phyloP scores from a whole-genome alignment of 495 filamentous ascomycete species.

The Penicillium ochrochloron region DNA sequence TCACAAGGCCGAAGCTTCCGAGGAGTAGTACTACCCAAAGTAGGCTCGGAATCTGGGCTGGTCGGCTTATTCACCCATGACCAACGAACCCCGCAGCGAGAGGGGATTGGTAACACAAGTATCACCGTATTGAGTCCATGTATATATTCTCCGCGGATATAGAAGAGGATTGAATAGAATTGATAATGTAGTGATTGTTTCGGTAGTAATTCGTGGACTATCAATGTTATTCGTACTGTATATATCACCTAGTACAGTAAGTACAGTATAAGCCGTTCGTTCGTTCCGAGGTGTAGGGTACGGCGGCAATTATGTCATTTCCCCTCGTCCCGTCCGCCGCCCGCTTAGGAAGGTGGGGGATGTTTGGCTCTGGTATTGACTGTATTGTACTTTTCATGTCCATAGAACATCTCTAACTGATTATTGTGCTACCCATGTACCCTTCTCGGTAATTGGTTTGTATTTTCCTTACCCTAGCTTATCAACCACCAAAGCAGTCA shows the following conservation, averaged over 20 bases:
- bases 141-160: not conserved
- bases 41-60: slow-evolving; percentile 25
- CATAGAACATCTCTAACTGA: not conserved
- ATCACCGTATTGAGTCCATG: slow-evolving; percentile 2
- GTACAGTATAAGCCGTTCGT: too few species aligned
- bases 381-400: slow-evolving; percentile 8
- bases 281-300: not conserved
- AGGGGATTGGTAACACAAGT: not conserved
- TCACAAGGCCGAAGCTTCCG: slow-evolving; percentile 15
- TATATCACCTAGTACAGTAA: too few species aligned
- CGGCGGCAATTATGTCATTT: slow-evolving; percentile 34
- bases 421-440: not conserved
- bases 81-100: slow-evolving; percentile 28
- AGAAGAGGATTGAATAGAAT: not conserved
- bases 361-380: slow-evolving; percentile 16
- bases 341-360: slow-evolving; percentile 42
- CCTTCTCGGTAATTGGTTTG: not conserved
- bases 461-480: not conserved
- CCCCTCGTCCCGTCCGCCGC: slow-evolving; percentile 29
- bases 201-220: not conserved
- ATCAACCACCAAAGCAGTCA: slow-evolving; percentile 22
- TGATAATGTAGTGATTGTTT: not conserved
- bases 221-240: too few species aligned
- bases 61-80: slow-evolving; percentile 33
- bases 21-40: not conserved